Evolutionary conservation across 192 early-diverging fungal species (phyloP).

Genomic region (Coemansia sp.): DNA sequence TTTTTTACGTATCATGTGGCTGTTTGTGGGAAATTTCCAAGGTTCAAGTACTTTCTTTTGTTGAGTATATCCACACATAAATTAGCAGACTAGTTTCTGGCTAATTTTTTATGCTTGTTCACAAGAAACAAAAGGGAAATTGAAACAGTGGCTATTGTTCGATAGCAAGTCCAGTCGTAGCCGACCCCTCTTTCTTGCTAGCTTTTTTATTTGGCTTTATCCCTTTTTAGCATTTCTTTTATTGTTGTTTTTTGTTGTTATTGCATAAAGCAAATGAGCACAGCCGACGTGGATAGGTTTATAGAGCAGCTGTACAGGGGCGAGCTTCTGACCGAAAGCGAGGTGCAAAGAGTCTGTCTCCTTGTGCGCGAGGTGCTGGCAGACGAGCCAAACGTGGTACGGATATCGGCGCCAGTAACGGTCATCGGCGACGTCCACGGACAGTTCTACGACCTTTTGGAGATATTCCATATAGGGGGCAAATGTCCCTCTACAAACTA

Average conservation of each 20-base stretch:
- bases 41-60: too few relatives aligned
- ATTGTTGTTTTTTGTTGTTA: not conserved
- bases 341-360: constrained; percentile 78
- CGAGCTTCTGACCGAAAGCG: constrained; percentile 69
- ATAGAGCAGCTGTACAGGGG: constrained; percentile 71
- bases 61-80: too few relatives aligned
- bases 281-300: constrained; percentile 73
- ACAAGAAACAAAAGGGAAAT: too few relatives aligned
- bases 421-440: constrained; percentile 92
- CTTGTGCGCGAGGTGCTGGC: constrained; percentile 75
- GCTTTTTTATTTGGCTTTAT: not conserved
- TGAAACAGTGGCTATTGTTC: too few relatives aligned
- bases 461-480: constrained; percentile 93
- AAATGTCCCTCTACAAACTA: constrained; percentile 90
- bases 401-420: constrained; percentile 81
- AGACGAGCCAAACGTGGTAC: constrained; percentile 81
- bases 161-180: too few relatives aligned
- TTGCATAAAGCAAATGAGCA: not conserved
- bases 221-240: not conserved
- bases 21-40: not conserved
- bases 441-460: constrained; percentile 92
- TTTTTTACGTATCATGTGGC: constrained; percentile 1
- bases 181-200: too few relatives aligned
- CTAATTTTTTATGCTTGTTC: too few relatives aligned
- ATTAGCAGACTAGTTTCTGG: too few relatives aligned